phyloP scores from a whole-genome alignment of 108 stramenopile genomes.

The Nitzschia inconspicua region DNA sequence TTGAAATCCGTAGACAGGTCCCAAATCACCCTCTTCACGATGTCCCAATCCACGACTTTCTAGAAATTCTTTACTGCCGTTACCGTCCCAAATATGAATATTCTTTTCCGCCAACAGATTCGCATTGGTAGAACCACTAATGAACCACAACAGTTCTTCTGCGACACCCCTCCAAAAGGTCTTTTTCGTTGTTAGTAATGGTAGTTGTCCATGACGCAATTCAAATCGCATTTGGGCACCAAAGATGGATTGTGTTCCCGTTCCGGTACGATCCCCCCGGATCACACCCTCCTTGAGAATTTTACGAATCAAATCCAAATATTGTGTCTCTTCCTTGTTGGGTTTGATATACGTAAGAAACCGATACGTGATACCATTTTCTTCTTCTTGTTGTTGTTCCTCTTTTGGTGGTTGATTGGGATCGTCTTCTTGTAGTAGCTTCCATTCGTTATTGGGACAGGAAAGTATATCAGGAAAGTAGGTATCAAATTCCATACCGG shows the following conservation, averaged over 20 bases:
- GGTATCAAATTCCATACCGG: slow-evolving; percentile 65
- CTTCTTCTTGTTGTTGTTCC: slow-evolving; percentile 15
- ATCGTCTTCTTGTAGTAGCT: slow-evolving; percentile 31
- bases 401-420: slow-evolving; percentile 1
- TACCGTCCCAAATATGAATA: slow-evolving; percentile 99
- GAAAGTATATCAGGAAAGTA: slow-evolving; percentile 61
- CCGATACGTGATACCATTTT: slow-evolving; percentile 48
- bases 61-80: slow-evolving; percentile 97
- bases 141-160: slow-evolving; percentile 99
- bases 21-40: slow-evolving; percentile 98
- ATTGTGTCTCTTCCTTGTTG: slow-evolving; percentile 93
- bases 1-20: slow-evolving; percentile 99
- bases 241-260: slow-evolving; percentile 96
- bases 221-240: slow-evolving; percentile 97
- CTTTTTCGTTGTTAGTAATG: slow-evolving; percentile 97
- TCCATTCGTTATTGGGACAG: slow-evolving; percentile 49
- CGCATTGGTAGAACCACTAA: slow-evolving; percentile 95
- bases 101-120: slow-evolving; percentile 91
- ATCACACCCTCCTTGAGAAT: slow-evolving; percentile 89
- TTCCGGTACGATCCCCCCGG: slow-evolving; percentile 98
- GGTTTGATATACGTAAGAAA: slow-evolving; percentile 38
- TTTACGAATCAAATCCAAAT: slow-evolving; percentile 89
- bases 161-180: slow-evolving; percentile 99
- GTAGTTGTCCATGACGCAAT: slow-evolving; percentile 87
- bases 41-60: slow-evolving; percentile 89